Percentiles rank a stretch among this genome's conserved stretches.
phyloP scores from a whole-genome alignment of 2,329 filamentous ascomycete genomes.

The Talaromyces sp. region DNA sequence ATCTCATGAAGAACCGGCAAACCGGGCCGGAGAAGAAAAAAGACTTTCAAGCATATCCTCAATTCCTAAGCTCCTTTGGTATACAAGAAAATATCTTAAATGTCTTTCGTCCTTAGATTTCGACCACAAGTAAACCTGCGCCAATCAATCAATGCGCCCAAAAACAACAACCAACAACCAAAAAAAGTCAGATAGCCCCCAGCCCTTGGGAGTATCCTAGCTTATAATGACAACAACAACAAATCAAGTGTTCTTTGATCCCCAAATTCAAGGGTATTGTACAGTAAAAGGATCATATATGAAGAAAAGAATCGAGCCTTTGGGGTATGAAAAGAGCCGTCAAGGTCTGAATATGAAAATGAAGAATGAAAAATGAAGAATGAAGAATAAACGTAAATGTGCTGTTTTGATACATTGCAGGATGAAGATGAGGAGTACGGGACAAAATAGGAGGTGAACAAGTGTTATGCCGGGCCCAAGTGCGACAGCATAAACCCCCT shows the following conservation, averaged over 20 bases:
- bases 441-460: neutral
- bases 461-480: neutral
- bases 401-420: neutral
- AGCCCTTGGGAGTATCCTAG: neutral
- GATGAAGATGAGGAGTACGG: neutral
- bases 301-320: neutral
- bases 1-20: neutral
- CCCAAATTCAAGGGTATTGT: neutral
- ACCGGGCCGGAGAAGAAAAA: neutral
- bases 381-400: neutral
- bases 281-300: neutral
- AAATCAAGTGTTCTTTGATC: neutral
- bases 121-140: neutral
- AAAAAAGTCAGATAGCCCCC: neutral
- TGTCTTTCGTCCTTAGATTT: neutral
- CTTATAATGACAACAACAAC: neutral
- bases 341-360: neutral
- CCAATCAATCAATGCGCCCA: conserved; percentile 2
- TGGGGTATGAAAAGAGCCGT: neutral
- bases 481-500: neutral
- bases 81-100: neutral
- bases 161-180: neutral
- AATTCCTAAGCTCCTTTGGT: neutral
- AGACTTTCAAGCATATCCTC: neutral
- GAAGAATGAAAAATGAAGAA: neutral